Evolutionary conservation across 768 basidiomycete genomes (phyloP).

Genomic region (Ramaria rubella): DNA sequence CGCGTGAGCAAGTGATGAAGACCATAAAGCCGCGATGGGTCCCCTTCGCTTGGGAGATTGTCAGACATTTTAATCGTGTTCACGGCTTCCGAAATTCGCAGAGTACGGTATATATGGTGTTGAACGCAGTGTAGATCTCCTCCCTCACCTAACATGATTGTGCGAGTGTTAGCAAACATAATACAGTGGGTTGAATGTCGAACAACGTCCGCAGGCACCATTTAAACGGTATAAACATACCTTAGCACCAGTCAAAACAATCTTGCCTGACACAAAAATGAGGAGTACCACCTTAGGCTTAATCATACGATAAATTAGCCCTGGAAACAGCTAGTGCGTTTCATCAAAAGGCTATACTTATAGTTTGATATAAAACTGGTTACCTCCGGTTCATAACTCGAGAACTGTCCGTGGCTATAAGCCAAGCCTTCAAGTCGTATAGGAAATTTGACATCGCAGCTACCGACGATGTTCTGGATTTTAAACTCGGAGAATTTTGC

Average conservation of each 20-base stretch:
- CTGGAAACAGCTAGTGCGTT: slow-evolving; percentile 82
- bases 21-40: too few relatives aligned
- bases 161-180: slow-evolving; percentile 40
- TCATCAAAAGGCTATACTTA: slow-evolving; percentile 10
- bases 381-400: slow-evolving; percentile 96
- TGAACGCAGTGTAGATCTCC: slow-evolving; percentile 99
- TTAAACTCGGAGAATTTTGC: slow-evolving; percentile 99
- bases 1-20: too few relatives aligned
- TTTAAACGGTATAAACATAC: too few relatives aligned
- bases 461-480: slow-evolving; percentile 98
- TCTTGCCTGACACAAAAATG: slow-evolving; percentile 99
- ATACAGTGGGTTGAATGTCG: slow-evolving; percentile 46
- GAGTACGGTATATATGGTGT: slow-evolving; percentile 97
- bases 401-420: slow-evolving; percentile 96
- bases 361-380: slow-evolving; percentile 21
- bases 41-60: too few relatives aligned
- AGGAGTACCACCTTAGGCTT: slow-evolving; percentile 98
- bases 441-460: slow-evolving; percentile 98
- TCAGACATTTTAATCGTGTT: too few relatives aligned
- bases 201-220: slow-evolving; percentile 27
- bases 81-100: slow-evolving; percentile 87
- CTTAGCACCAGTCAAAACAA: slow-evolving; percentile 98
- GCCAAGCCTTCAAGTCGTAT: slow-evolving; percentile 96
- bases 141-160: slow-evolving; percentile 74
- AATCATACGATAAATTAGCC: slow-evolving; percentile 98